Evolutionary conservation across 768 basidiomycete species (phyloP), one percentile per base, ranked within the genome.

Genomic region (Boletus subparvulus): DNA sequence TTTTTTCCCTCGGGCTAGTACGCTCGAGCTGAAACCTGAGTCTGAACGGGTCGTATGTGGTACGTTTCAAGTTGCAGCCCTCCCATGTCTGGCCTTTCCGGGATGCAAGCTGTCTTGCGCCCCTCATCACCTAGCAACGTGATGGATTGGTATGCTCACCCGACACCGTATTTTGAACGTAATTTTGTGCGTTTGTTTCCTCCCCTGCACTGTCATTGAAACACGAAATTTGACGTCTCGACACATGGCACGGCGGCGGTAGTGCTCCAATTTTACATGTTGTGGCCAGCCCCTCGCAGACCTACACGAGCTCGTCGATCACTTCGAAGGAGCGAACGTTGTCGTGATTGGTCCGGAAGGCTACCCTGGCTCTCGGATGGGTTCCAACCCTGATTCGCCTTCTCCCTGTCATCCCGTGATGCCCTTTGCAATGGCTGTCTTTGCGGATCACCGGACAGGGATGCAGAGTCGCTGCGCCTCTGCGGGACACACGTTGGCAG

Each of bases 301-400:
- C 67, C 69, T 82, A 39, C 82, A 83, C 61, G 76, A 74, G 39
- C 73, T 82, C 19, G 70, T 83, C 50, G 78, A 79, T 59, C 83
- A 83, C 58, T 79, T 80, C 48, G 81, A 82, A 59, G 74, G 76
- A 60, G 60, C 67, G 8, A 76, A 75, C 53, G 78, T 75, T 44
- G 67, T 74, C 40, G 68, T 71, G 19, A 46, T 71, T 56, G 63
- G 61, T 42, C 30, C 44, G 3, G 64, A 70, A 52, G 74, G 72
- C 45, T 73, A 73, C 62, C 76, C 70, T 47, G 11, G 24, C 17
- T 26, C 56, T 24, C 17, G 28, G 19, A 48, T n/a, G 28, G 21
- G 26, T 49, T 50, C 44, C 30, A 19, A 37, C 37, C 42, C 17
- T 33, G 52, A 52, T 59, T 40, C 54, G 37, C 55, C 50, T 41